These are phyloP conservation scores for Deinandra increscens DNA, from an alignment of 129 eudicot genomes.

Conservation along the genomic window DNA sequence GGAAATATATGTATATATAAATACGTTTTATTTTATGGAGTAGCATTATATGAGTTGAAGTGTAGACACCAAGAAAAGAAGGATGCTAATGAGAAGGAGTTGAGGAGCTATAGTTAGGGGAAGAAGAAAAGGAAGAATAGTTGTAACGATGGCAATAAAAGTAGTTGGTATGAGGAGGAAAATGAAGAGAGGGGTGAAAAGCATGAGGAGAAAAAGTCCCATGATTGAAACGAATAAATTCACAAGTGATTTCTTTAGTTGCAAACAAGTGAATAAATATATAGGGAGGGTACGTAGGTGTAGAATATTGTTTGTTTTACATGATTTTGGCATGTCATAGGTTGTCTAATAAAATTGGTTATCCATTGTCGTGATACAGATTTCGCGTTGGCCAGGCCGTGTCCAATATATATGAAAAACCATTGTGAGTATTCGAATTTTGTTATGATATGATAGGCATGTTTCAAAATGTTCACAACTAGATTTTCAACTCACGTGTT, in stretches of 20 bases:
- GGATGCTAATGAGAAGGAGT: background rate
- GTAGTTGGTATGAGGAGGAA: background rate
- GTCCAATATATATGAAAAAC: too few species aligned
- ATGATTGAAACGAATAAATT: background rate
- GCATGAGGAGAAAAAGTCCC: background rate
- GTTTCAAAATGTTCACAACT: too few species aligned
- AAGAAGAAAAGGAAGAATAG: background rate
- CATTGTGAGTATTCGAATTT: too few species aligned
- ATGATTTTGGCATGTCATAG: background rate
- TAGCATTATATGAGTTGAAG: background rate
- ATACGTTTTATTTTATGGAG: background rate
- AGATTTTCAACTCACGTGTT: too few species aligned
- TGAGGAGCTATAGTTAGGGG: background rate
- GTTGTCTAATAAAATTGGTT: too few species aligned
- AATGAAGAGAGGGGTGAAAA: background rate
- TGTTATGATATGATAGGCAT: too few species aligned
- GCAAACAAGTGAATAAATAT: background rate
- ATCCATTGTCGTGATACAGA: too few species aligned
- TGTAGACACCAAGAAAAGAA: background rate
- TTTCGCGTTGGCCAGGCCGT: too few species aligned
- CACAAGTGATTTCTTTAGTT: background rate
- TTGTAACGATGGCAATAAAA: background rate
- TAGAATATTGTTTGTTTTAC: background rate
- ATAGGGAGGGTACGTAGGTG: background rate
- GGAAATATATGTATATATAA: background rate